Base-by-base conservation (phyloP, 345 rosid species). In the Excoecaria agallocha region DNA sequence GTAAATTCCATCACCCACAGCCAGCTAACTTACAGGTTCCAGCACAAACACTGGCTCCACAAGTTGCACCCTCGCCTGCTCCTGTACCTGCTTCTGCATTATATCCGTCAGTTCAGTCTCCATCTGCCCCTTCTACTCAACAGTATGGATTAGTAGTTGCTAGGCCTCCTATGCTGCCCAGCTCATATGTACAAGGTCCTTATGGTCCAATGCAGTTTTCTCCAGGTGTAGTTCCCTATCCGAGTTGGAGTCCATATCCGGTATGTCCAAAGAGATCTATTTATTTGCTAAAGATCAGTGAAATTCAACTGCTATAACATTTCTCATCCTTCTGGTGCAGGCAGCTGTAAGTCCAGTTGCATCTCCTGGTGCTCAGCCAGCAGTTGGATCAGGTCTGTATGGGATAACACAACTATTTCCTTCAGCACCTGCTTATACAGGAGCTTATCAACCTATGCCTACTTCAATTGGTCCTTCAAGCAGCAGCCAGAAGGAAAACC, bases 1-100 rank as follows among this genome's bases (percentile, higher is more conserved):
- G 98, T 79, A 93, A 93, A 77, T 96, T 88, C 78, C 88, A 93
- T 81, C 99, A 96, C 80, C 97, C 99, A 3, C 88, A 76, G 54
- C 90, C 91, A 48, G 86, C 84, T 10, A 82, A 84, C 57, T 46
- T 82, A 20, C 90, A 84, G 64, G 73, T 84, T 78, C 89, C 87
- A 56, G 69, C 83, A 5, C 93, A 82, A 58, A 73, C 94, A 75
- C 78, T 78, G 4, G 72, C 88, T 16, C 80, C 88, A 20, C 91
- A 85, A 81, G 84, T 82, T 72, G 80, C 86, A 55, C 84, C 87
- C 25, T 37, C 76, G 68, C 89, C 87, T 57, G 37, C 82, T 11
- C 83, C 86, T 12, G 68, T 83, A 61, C 81, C 87, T 62, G 83
- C 93, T 82, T 88, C 91, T 83, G 38, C 87, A 73, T 58, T 89